These are phyloP conservation scores for Pseudozyma thailandica DNA, from an alignment of 1,284 basidiomycete species.

Conservation along the genomic window DNA sequence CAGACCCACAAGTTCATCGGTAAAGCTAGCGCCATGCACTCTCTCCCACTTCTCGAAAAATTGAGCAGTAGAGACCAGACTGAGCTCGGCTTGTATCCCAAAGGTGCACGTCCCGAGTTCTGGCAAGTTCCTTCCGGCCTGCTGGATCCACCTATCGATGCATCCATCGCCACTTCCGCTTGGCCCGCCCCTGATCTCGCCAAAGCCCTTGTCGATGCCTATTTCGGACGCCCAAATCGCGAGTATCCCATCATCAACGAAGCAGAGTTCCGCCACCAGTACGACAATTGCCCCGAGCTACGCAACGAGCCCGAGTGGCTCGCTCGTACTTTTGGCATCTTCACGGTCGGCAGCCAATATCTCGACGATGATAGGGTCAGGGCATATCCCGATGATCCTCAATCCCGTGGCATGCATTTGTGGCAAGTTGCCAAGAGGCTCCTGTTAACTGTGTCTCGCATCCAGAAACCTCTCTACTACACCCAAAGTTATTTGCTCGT, in stretches of 20 bases:
- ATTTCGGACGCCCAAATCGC: conserved; percentile 50
- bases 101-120: conserved; percentile 36
- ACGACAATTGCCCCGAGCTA: conserved; percentile 22
- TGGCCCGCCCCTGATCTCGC: conserved; percentile 57
- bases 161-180: conserved; percentile 1
- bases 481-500: conserved; percentile 37
- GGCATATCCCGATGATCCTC: conserved; percentile 18
- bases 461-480: conserved; percentile 21
- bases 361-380: conserved; percentile 36
- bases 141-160: conserved; percentile 21
- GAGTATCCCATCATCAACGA: conserved; percentile 60
- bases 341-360: conserved; percentile 49
- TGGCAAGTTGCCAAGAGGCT: conserved; percentile 38
- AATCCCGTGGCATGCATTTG: conserved; percentile 41
- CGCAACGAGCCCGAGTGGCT: conserved; percentile 51
- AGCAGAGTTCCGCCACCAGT: conserved; percentile 41
- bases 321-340: conserved; percentile 43
- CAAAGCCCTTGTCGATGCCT: conserved; percentile 45
- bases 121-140: conserved; percentile 43
- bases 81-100: conserved; percentile 29
- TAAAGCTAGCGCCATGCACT: conserved; percentile 56
- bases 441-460: conserved; percentile 10
- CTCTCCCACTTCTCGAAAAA: conserved; percentile 49
- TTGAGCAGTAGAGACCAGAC: conserved; percentile 26
- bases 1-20: conserved; percentile 51